Percentiles rank a stretch among this genome's conserved stretches.
phyloP scores from a whole-genome alignment of 169 alveolate genomes.

The Plasmodium relictum region DNA sequence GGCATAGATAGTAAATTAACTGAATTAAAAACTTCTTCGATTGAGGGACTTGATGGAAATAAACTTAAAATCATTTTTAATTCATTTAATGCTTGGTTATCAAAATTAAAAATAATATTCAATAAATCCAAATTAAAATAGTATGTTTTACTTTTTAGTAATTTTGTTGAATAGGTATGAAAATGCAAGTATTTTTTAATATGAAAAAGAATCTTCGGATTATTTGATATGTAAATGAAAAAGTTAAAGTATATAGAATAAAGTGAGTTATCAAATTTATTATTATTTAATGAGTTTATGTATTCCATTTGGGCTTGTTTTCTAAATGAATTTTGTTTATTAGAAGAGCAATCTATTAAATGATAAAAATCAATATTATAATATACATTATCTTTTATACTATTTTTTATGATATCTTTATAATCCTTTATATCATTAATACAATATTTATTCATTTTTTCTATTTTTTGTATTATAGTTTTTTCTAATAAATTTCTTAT shows the following conservation, averaged over 20 bases:
- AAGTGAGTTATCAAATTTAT: slow-evolving; percentile 13
- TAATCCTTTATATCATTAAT: slow-evolving; percentile 27
- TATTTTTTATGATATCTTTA: slow-evolving; percentile 64
- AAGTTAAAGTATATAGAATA: slow-evolving; percentile 47
- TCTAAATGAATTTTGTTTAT: background rate
- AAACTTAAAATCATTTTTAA: slow-evolving; percentile 34
- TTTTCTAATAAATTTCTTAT: background rate
- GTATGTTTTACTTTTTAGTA: slow-evolving; percentile 29
- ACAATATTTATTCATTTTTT: slow-evolving; percentile 45
- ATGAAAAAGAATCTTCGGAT: slow-evolving; percentile 53
- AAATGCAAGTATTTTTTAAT: slow-evolving; percentile 65
- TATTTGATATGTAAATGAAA: slow-evolving; percentile 41
- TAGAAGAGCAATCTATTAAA: slow-evolving; percentile 15
- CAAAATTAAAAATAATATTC: slow-evolving; percentile 51
- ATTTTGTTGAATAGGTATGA: slow-evolving; percentile 49
- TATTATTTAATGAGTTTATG: slow-evolving; percentile 7
- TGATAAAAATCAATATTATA: slow-evolving; percentile 56
- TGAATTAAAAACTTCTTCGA: slow-evolving; percentile 41
- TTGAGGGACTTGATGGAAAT: slow-evolving; percentile 57
- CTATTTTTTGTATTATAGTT: background rate
- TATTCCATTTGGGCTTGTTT: slow-evolving; percentile 1
- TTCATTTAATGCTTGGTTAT: slow-evolving; percentile 35
- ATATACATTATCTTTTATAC: slow-evolving; percentile 35
- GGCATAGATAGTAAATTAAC: slow-evolving; percentile 34
- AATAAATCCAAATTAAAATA: slow-evolving; percentile 49